These are phyloP conservation scores for Leishmania mexicana DNA, from an alignment of 208 protist genomes.

Conservation along the genomic window DNA sequence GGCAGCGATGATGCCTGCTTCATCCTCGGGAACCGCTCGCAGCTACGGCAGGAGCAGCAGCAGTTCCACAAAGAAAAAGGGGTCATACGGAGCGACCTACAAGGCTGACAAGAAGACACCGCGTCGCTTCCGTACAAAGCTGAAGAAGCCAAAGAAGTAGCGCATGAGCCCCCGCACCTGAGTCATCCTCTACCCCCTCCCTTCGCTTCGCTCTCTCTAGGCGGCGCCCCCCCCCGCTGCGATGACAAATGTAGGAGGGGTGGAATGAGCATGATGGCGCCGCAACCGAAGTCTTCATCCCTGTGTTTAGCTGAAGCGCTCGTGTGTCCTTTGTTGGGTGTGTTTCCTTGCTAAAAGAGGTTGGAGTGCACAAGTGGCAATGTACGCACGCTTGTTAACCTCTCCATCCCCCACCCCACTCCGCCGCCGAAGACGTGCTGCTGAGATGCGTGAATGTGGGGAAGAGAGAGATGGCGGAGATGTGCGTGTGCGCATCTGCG, in stretches of 20 bases:
- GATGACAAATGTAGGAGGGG: background rate
- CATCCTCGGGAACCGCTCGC: background rate
- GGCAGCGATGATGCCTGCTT: background rate
- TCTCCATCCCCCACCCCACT: background rate
- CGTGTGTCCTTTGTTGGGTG: background rate
- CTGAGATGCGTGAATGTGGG: background rate
- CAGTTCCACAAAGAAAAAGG: background rate
- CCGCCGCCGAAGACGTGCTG: background rate
- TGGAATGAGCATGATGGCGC: background rate
- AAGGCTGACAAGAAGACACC: conserved; percentile 26
- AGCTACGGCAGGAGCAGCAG: background rate
- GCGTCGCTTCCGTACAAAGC: conserved; percentile 21
- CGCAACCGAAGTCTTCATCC: background rate
- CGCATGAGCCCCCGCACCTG: background rate
- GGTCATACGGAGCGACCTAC: background rate
- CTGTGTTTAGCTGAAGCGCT: background rate
- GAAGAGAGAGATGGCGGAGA: background rate
- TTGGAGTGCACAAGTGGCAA: background rate
- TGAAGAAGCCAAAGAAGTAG: conserved; percentile 19
- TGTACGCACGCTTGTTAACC: background rate
- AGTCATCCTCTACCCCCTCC: background rate
- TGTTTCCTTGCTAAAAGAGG: background rate
- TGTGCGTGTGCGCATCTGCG: background rate
- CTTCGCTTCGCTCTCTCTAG: background rate
- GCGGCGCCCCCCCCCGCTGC: background rate